Base-by-base conservation (phyloP, 2,329 filamentous ascomycete species). In the Phyllosticta citriasiana region DNA sequence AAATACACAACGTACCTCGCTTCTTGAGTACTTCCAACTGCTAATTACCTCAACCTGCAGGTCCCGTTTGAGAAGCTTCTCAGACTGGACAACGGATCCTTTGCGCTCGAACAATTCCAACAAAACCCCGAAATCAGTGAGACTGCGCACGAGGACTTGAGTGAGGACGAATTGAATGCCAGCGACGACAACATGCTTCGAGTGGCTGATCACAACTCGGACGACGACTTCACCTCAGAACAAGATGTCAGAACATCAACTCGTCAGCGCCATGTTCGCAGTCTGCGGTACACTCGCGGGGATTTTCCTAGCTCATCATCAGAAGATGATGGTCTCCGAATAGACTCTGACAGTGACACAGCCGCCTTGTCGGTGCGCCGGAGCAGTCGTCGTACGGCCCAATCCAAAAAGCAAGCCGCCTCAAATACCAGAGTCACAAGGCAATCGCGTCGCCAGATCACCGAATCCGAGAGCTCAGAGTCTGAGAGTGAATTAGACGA, bases 11-110 rank as follows among this genome's bases (percentile, higher is more conserved):
- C 24, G 19, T 22, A 6, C 25, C 27, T 19, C 10, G 33, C 35
- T 52, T 55, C 19, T 19, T 52, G 7, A 16, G 14, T 12, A 19
- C 61, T 53, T 57, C 35, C 33, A 30, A 57, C 4, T 40, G n/a
- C 55, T 5, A 33, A 40, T 3, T 52, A 40, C 53, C 53, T 25
- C 52, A 30, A 50, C 10, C 26, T 53, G 2, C 57, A 83, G 81
- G 69, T 82, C 10, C 66, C 74, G 14, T 76, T 79, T 33, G 71
- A 78, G 35, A 69, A 77, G 33, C 71, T 83, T 3, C 65, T 80
- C 12, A 64, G 70, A 2, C 71, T 79, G 27, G 69, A 75, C 9
- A 79, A 81, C 68, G 81, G 81, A 19, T 67, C 71, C 55, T 71
- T 73, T 63, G 78, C 79, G 19, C 70, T 83, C 24, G 68, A 77